A percentile compares a stretch with the other conserved stretches of the same genome.
These are phyloP conservation scores for Datisca glomerata DNA, from an alignment of 306 rosid genomes.

Conservation along the genomic window DNA sequence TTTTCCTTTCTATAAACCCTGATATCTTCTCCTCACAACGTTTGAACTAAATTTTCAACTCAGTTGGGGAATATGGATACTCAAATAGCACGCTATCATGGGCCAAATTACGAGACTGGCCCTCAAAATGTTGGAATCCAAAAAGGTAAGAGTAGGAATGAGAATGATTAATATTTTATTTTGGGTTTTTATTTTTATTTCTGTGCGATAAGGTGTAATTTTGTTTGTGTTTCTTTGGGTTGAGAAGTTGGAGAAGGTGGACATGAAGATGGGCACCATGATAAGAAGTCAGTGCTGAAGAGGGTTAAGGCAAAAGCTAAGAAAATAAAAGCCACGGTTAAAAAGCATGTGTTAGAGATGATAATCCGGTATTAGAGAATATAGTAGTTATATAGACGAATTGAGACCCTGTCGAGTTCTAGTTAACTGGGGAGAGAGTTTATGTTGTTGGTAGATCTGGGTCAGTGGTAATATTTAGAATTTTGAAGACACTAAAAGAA, in stretches of 20 bases:
- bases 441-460: too few species aligned
- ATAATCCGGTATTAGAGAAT: too few species aligned
- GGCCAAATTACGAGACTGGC: constrained; percentile 2
- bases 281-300: constrained; percentile 49
- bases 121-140: constrained; percentile 17
- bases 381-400: too few species aligned
- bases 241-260: constrained; percentile 19
- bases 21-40: not conserved
- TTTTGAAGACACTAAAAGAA: too few species aligned
- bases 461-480: too few species aligned
- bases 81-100: constrained; percentile 1
- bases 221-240: not conserved
- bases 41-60: not conserved
- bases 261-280: constrained; percentile 29
- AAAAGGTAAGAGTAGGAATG: constrained; percentile 13
- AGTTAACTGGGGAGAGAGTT: too few species aligned
- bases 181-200: too few species aligned
- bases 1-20: constrained; percentile 16
- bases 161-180: not conserved
- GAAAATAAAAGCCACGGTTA: constrained; percentile 61
- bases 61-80: constrained; percentile 18
- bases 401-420: too few species aligned
- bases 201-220: too few species aligned
- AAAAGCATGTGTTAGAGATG: too few species aligned
- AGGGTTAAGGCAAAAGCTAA: constrained; percentile 67